Conservation (phyloP, 768 basidiomycete genomes). For the Tylopilus vinaceipallidus region DNA sequence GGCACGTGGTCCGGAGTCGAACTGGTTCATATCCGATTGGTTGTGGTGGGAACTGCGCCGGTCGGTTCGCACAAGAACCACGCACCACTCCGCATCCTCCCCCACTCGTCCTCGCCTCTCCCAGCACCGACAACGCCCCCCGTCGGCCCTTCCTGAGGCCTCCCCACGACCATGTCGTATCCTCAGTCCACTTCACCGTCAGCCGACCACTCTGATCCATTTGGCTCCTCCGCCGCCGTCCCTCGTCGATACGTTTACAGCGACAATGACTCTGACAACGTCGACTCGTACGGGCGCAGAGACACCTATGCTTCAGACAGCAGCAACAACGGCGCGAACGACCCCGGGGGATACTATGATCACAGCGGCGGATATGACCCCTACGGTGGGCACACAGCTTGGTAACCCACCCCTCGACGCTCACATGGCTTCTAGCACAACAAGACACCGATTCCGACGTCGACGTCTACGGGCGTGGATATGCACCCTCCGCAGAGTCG, state of each 20-base stretch:
- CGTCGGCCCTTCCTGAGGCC: conserved; percentile 17
- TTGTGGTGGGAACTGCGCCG: conserved; percentile 26
- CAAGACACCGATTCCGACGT: conserved; percentile 85
- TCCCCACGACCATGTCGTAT: conserved; percentile 40
- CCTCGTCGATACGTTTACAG: conserved; percentile 52
- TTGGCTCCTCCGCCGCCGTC: conserved; percentile 41
- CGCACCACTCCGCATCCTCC: conserved; percentile 1
- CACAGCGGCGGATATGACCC: conserved; percentile 58
- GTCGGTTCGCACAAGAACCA: conserved; percentile 23
- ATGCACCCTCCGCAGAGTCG: conserved; percentile 72
- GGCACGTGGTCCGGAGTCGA: conserved; percentile 6
- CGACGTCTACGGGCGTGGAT: conserved; percentile 68
- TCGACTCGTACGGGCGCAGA: conserved; percentile 58
- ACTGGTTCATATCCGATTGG: conserved; percentile 23
- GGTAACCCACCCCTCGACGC: conserved; percentile 6
- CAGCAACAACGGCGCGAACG: conserved; percentile 53
- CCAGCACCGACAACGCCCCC: conserved; percentile 16
- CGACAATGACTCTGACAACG: conserved; percentile 74
- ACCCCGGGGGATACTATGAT: conserved; percentile 58
- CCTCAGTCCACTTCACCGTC: conserved; percentile 57
- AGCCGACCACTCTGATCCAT: conserved; percentile 67
- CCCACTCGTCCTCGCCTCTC: conserved; percentile 6
- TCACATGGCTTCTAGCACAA: conserved; percentile 44
- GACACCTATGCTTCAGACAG: conserved; percentile 71
- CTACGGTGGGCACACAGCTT: conserved; percentile 46